Percentiles rank a stretch among this genome's conserved stretches.
Conservation (phyloP, 352 stramenopile species). For the Globisporangium megalacanthum region DNA sequence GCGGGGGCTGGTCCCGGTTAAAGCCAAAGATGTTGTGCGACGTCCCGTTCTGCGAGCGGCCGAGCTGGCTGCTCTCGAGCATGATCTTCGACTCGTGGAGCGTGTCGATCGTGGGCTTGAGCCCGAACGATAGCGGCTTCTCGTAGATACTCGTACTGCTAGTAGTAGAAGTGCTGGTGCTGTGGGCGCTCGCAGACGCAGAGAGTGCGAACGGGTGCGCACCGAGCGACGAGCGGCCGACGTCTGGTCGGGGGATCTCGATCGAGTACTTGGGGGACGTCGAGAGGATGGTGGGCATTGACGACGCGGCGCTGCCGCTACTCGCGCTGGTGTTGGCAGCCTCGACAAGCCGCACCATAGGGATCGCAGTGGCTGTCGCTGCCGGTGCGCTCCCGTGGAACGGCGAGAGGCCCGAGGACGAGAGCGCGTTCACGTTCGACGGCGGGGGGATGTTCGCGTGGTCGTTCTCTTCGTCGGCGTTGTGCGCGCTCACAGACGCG, state of each 20-base stretch:
- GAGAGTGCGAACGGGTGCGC: conserved; percentile 18
- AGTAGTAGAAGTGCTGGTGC: neutral
- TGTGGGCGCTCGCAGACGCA: neutral
- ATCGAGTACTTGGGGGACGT: conserved; percentile 48
- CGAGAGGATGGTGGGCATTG: conserved; percentile 15
- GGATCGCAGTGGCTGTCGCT: conserved; percentile 1
- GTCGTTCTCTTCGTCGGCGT: conserved; percentile 23
- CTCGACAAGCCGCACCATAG: conserved; percentile 12
- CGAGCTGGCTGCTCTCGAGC: conserved; percentile 27
- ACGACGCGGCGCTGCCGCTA: conserved; percentile 8
- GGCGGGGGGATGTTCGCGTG: conserved; percentile 3
- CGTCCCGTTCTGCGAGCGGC: conserved; percentile 51
- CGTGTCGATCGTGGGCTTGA: conserved; percentile 25
- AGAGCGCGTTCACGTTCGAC: conserved; percentile 1
- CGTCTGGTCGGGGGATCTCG: conserved; percentile 49
- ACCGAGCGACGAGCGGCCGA: conserved; percentile 37
- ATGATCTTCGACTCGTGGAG: conserved; percentile 36
- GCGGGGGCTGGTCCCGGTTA: conserved; percentile 31
- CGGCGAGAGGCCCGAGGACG: conserved; percentile 10
- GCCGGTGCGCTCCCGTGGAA: neutral
- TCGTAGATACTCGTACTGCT: conserved; percentile 21
- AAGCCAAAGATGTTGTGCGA: conserved; percentile 82
- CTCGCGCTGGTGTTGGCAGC: conserved; percentile 4
- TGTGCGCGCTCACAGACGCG: conserved; percentile 8
- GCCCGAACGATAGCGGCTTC: conserved; percentile 22